Evolutionary conservation across 208 protist species (phyloP).

Genomic region (Leishmania aethiopica): DNA sequence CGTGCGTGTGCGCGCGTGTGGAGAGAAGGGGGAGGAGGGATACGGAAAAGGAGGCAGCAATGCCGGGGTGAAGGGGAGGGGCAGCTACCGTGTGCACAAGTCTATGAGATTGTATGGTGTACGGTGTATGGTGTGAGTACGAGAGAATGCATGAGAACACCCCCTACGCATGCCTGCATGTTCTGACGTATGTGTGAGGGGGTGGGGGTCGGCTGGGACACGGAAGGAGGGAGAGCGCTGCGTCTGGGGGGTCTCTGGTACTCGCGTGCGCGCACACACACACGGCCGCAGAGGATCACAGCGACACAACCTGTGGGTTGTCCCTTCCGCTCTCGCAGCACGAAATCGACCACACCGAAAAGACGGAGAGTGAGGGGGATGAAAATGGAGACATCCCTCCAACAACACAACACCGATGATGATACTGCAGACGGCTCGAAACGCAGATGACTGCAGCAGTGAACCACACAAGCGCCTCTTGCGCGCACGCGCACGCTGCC

Average conservation of each 20-base stretch:
- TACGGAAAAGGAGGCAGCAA: background rate
- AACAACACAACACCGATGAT: background rate
- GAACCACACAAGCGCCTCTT: background rate
- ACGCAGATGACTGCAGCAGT: background rate
- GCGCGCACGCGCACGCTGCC: background rate
- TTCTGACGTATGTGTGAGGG: background rate
- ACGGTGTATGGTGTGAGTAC: background rate
- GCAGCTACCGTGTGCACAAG: background rate
- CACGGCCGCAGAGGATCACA: background rate
- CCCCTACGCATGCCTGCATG: background rate
- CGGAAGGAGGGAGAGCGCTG: background rate
- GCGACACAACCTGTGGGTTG: background rate
- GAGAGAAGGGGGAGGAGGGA: background rate
- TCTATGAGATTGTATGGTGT: background rate
- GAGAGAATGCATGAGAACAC: background rate
- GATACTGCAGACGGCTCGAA: background rate
- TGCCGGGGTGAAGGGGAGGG: background rate
- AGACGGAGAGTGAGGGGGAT: background rate
- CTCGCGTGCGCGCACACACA: background rate
- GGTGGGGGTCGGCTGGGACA: background rate
- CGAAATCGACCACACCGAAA: background rate
- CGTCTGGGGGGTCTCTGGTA: background rate
- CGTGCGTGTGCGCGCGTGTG: background rate
- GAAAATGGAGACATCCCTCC: background rate
- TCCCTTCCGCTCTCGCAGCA: background rate